Evolutionary conservation across 148 eudicot genomes (phyloP).

Genomic region (Fagopyrum esculentum): DNA sequence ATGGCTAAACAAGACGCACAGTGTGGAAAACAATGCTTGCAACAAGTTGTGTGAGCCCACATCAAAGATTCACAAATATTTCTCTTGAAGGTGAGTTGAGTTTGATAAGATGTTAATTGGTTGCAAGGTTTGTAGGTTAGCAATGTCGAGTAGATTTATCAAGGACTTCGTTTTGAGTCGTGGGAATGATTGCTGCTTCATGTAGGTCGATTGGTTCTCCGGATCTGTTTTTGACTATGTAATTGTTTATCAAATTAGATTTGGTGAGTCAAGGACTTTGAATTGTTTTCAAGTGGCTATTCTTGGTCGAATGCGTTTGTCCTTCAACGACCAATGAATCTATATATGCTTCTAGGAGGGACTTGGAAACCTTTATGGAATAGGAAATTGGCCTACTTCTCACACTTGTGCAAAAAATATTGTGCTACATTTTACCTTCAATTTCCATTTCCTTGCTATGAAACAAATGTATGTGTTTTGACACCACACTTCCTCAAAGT

Average conservation of each 20-base stretch:
- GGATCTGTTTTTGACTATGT: not conserved
- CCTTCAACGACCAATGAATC: not conserved
- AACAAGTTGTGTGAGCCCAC: not conserved
- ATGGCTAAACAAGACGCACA: no score
- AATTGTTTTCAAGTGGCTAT: not conserved
- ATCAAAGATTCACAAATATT: not conserved
- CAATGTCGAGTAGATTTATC: not conserved
- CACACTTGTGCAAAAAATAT: not conserved
- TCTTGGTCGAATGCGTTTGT: not conserved
- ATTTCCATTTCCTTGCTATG: no score
- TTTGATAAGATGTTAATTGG: not conserved
- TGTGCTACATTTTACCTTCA: no score
- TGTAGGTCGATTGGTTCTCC: not conserved
- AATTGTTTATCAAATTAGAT: not conserved
- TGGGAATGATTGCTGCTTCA: no score
- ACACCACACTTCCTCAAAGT: no score
- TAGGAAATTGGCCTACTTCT: not conserved
- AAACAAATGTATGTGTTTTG: no score
- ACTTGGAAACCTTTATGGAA: conserved; percentile 3
- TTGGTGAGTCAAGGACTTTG: conserved; percentile 1
- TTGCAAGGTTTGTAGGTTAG: conserved; percentile 3
- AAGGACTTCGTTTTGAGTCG: not conserved
- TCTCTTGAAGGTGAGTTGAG: not conserved
- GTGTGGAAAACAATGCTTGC: not conserved
- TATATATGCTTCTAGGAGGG: not conserved